A percentile compares a stretch with the other conserved stretches of the same genome.
These are phyloP conservation scores for Nevesoporus exiguus DNA, from an alignment of 768 basidiomycete species.

Conservation along the genomic window DNA sequence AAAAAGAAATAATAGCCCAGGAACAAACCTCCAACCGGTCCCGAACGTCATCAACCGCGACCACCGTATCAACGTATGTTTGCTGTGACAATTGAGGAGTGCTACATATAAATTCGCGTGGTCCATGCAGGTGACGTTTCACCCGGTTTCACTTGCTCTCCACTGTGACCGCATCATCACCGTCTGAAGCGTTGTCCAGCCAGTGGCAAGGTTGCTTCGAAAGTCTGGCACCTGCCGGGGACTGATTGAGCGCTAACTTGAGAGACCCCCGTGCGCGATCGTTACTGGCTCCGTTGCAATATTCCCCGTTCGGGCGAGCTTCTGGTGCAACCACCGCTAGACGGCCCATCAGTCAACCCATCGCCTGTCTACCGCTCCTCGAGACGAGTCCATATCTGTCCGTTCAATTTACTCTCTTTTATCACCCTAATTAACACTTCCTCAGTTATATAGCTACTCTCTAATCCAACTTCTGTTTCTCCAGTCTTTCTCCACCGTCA, in stretches of 20 bases:
- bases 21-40: not conserved
- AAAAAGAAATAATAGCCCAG: not conserved
- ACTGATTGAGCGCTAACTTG: too few species aligned
- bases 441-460: constrained; percentile 6
- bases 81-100: not conserved
- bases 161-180: too few species aligned
- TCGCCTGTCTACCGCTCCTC: constrained; percentile 1
- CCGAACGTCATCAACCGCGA: not conserved
- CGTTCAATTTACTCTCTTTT: constrained; percentile 1
- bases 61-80: not conserved
- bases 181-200: too few species aligned
- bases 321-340: constrained; percentile 8
- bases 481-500: constrained; percentile 6
- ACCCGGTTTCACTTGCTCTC: not conserved
- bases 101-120: not conserved
- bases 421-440: constrained; percentile 4
- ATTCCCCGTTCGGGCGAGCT: constrained; percentile 14
- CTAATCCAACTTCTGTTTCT: not conserved
- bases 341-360: not conserved
- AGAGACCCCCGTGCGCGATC: not conserved
- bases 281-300: constrained; percentile 2
- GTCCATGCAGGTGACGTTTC: not conserved
- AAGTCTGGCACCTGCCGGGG: too few species aligned
- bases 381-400: constrained; percentile 16
- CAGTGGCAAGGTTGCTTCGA: too few species aligned